Conservation (phyloP, 169 alveolate species). For the Perkinsus chesapeaki region DNA sequence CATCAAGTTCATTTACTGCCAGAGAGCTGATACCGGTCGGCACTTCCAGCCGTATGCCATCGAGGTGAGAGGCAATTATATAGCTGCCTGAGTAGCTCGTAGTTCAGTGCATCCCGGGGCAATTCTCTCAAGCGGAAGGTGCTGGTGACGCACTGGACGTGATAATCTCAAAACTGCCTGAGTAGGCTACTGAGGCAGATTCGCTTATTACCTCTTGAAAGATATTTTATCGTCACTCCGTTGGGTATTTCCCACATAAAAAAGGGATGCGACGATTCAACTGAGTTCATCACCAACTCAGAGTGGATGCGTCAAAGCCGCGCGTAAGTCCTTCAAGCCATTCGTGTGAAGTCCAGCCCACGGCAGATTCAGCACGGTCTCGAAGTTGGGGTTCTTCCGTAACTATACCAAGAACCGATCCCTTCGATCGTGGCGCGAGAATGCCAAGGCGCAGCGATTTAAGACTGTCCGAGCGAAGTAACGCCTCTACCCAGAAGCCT, state of each 20-base stretch:
- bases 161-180: background rate
- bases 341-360: background rate
- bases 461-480: background rate
- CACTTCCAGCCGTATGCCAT: conserved; percentile 73
- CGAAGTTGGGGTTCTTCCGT: background rate
- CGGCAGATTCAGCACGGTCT: background rate
- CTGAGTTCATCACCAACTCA: background rate
- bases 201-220: background rate
- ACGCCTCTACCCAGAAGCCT: no score
- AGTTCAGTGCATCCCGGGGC: background rate
- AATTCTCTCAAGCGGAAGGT: background rate
- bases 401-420: background rate
- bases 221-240: background rate
- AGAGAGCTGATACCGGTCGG: conserved; percentile 21
- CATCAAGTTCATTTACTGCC: conserved; percentile 66
- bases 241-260: background rate
- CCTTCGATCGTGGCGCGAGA: background rate
- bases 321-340: background rate
- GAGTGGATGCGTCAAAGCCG: background rate
- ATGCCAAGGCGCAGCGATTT: background rate
- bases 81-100: background rate
- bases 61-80: conserved; percentile 21
- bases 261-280: background rate
- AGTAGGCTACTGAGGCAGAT: background rate
- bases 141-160: background rate